A percentile compares a stretch with the other conserved stretches of the same genome.
Evolutionary conservation across 2,329 filamentous ascomycete species (phyloP).

Genomic region (Neocatenulostroma microsporum): DNA sequence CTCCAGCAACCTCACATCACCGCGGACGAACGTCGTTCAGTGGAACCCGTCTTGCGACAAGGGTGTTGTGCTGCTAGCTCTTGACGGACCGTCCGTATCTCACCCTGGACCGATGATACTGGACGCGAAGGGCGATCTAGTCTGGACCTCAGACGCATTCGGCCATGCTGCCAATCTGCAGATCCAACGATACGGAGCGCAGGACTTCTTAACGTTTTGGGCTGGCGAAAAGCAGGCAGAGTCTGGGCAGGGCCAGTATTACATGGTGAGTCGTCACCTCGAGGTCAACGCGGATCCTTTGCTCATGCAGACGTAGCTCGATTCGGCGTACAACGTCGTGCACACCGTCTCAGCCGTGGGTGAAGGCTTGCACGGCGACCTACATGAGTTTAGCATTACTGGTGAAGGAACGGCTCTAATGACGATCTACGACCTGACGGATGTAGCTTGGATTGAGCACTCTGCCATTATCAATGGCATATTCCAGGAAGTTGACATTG

Average conservation of each 20-base stretch:
- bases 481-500: slow-evolving; percentile 26
- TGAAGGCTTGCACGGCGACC: slow-evolving; percentile 28
- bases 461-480: slow-evolving; percentile 10
- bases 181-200: slow-evolving; percentile 27
- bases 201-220: slow-evolving; percentile 33
- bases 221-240: slow-evolving; percentile 28
- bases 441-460: too few relatives aligned
- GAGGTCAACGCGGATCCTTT: not conserved
- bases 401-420: slow-evolving; percentile 35
- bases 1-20: slow-evolving; percentile 16
- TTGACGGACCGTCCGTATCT: slow-evolving; percentile 20
- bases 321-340: slow-evolving; percentile 31
- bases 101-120: slow-evolving; percentile 25
- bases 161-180: slow-evolving; percentile 28
- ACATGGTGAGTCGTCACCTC: slow-evolving; percentile 19
- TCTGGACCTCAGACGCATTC: slow-evolving; percentile 25
- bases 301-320: slow-evolving; percentile 18
- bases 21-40: slow-evolving; percentile 18
- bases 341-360: slow-evolving; percentile 33
- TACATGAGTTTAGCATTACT: slow-evolving; percentile 41
- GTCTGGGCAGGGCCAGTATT: slow-evolving; percentile 27
- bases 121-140: slow-evolving; percentile 21
- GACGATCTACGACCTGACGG: slow-evolving; percentile 32
- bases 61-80: slow-evolving; percentile 21
- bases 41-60: slow-evolving; percentile 20